Conservation (phyloP, 2,329 filamentous ascomycete species). For the Phialocephala subalpina region DNA sequence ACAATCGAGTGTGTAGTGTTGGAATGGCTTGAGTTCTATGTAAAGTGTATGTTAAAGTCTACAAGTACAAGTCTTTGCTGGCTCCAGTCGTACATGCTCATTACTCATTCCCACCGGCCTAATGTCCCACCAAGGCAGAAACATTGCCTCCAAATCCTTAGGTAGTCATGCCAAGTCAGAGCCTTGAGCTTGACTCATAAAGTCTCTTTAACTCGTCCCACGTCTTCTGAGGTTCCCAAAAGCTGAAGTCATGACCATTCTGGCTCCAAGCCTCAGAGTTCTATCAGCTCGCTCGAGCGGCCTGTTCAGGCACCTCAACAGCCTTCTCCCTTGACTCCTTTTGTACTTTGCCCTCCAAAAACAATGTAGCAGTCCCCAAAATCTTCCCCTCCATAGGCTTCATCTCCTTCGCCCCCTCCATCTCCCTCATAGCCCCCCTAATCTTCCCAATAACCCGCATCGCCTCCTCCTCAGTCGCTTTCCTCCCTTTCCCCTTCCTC, state of each 20-base stretch:
- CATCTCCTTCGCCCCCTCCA: slow-evolving; percentile 51
- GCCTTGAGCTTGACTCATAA: not conserved
- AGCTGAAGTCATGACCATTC: not conserved
- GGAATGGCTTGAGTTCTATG: not conserved
- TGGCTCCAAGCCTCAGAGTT: not conserved
- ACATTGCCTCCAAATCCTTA: not conserved
- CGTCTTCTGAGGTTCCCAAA: not conserved
- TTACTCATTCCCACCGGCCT: not conserved
- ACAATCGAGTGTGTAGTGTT: not conserved
- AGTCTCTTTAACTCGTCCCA: not conserved
- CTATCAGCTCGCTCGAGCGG: not conserved
- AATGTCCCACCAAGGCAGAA: slow-evolving; percentile 2
- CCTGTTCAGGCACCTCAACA: not conserved
- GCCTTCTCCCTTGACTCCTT: slow-evolving; percentile 5
- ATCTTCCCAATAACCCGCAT: slow-evolving; percentile 62
- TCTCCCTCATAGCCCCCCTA: slow-evolving; percentile 45
- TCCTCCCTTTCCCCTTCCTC: slow-evolving; percentile 70
- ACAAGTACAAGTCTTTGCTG: slow-evolving; percentile 5
- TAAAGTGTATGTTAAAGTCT: not conserved
- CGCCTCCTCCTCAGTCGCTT: slow-evolving; percentile 68
- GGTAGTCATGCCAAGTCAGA: slow-evolving; percentile 1
- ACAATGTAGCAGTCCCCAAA: slow-evolving; percentile 53
- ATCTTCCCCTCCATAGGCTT: slow-evolving; percentile 55
- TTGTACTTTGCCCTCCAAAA: slow-evolving; percentile 49
- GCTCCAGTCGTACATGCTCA: not conserved